These are phyloP conservation scores for Plasmodium adleri DNA, from an alignment of 169 alveolate species.

Conservation along the genomic window DNA sequence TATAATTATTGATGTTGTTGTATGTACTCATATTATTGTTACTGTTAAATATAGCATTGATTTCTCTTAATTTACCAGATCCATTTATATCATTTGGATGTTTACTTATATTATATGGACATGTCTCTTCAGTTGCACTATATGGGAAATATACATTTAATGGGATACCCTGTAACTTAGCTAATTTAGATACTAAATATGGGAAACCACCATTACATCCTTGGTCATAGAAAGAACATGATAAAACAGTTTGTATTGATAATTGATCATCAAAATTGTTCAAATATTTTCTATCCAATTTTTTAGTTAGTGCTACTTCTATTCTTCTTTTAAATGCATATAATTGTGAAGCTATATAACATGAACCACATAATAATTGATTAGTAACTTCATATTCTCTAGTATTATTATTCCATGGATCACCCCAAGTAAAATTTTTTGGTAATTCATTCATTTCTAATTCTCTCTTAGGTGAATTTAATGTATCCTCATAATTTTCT, in stretches of 20 bases:
- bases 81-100: neutral
- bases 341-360: slow-evolving; percentile 94
- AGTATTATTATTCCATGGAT: slow-evolving; percentile 82
- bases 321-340: slow-evolving; percentile 90
- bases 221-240: slow-evolving; percentile 81
- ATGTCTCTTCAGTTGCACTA: slow-evolving; percentile 28
- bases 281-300: slow-evolving; percentile 77
- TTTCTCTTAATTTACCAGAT: neutral
- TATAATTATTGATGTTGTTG: neutral
- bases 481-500: slow-evolving; percentile 38
- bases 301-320: slow-evolving; percentile 87
- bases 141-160: slow-evolving; percentile 79
- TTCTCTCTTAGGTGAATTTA: slow-evolving; percentile 28
- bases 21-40: neutral
- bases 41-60: neutral
- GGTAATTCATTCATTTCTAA: slow-evolving; percentile 78
- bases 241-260: slow-evolving; percentile 79
- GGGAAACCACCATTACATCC: slow-evolving; percentile 95
- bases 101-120: slow-evolving; percentile 47
- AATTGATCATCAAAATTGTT: slow-evolving; percentile 60
- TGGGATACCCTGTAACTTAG: slow-evolving; percentile 88
- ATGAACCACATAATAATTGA: slow-evolving; percentile 97
- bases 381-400: slow-evolving; percentile 77
- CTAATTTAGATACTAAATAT: slow-evolving; percentile 90
- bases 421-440: slow-evolving; percentile 86